Evolutionary conservation across 805 yeast species (phyloP), one percentile per base, ranked within the genome.

Genomic region (Suhomyces emberorum): DNA sequence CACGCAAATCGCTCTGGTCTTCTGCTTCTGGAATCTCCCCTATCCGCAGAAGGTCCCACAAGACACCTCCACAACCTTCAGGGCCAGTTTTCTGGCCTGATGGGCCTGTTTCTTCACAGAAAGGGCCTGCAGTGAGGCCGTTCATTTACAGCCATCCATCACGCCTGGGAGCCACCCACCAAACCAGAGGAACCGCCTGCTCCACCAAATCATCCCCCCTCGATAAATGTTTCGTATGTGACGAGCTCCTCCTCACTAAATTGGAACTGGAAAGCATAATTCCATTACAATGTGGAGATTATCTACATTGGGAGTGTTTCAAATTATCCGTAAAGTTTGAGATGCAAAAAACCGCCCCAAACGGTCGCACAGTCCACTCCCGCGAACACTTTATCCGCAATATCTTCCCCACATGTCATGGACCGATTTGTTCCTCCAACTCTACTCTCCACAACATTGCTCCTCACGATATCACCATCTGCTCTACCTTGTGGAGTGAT

Each of bases 301-400:
- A 61, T 29, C 62, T 70, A 26, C 88, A 81, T 51, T 80, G 76
- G 34, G 76, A 77, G 37, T 81, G 88, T 50, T 61, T 79, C 11
- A 39, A 58, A 3, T 51, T 77, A 68, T 59, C 33, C 7, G 25
- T 37, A 15, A 36, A 37, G 12, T 35, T 19, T 20, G 39, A 41
- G 28, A 30, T 37, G 23, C 42, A 38, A 22, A 23, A 23, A 23
- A 23, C n/a, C 8, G 5, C 26, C 12, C 7, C 6, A n/a, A 7
- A n/a, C 26, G 26, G 12, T 5, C 22, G 22, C 22, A 23, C n/a
- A 5, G 9, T 18, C 5, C 29, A 26, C 11, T 12, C 29, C 7
- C 5, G 15, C 5, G 17, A 26, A 8, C 18, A 15, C 11, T 26
- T 26, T 8, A 7, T 26, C 11, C 7, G 9, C 5, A 8, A 26